phyloP scores from a whole-genome alignment of 768 basidiomycete genomes.

The Lanmaoa pseudosensibilis region DNA sequence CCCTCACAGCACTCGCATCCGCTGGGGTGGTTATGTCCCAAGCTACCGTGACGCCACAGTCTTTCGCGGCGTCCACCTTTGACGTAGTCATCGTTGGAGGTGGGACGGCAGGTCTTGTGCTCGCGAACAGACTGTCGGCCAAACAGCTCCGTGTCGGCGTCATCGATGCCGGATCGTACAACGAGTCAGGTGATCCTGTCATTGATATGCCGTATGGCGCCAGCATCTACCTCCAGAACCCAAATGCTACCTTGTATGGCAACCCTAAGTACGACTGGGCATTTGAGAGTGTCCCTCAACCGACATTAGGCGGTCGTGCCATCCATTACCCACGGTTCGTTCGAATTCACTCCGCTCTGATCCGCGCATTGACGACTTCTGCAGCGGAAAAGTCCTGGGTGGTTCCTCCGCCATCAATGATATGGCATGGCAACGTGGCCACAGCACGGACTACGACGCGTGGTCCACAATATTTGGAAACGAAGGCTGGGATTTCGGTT shows the following conservation, averaged over 20 bases:
- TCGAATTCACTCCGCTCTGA: not conserved
- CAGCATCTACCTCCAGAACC: not conserved
- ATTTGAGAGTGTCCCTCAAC: constrained; percentile 1
- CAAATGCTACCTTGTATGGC: not conserved
- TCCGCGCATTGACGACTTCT: not conserved
- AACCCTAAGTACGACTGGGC: not conserved
- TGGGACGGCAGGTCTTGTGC: not conserved
- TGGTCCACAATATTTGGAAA: not conserved
- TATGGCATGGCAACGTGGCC: not conserved
- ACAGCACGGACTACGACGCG: not conserved
- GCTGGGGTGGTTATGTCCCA: not conserved
- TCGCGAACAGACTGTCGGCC: not conserved
- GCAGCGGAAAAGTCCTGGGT: constrained; percentile 2
- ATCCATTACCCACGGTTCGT: not conserved
- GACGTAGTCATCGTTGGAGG: not conserved
- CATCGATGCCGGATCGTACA: not conserved
- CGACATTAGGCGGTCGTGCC: not conserved
- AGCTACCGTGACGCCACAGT: not conserved
- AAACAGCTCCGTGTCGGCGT: not conserved
- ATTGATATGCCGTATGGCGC: not conserved
- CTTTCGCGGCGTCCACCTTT: not conserved
- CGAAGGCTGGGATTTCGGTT: not conserved
- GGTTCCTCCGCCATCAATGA: constrained; percentile 1
- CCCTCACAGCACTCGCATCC: not conserved
- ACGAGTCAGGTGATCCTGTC: not conserved